Evolutionary conservation across 2,329 filamentous ascomycete genomes (phyloP).

Genomic region (Fusarium piperis): DNA sequence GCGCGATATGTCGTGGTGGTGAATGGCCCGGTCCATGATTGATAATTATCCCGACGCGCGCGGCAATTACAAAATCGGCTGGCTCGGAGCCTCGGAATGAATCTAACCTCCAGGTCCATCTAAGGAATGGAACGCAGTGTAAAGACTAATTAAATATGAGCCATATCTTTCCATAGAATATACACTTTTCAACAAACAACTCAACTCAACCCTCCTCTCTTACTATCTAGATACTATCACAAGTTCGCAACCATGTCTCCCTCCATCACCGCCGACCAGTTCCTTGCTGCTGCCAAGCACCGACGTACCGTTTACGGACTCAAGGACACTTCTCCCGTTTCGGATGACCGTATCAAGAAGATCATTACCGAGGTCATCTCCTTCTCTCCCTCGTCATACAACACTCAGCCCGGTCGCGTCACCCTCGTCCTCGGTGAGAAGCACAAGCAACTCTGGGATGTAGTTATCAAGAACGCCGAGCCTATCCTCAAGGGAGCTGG

Average conservation of each 20-base stretch:
- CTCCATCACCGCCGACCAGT: constrained; percentile 33
- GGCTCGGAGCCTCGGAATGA: background rate
- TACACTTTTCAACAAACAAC: background rate
- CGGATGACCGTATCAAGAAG: constrained; percentile 43
- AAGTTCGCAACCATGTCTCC: background rate
- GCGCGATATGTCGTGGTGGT: background rate
- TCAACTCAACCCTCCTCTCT: background rate
- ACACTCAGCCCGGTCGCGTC: constrained; percentile 27
- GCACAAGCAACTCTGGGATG: constrained; percentile 38
- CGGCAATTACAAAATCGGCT: background rate
- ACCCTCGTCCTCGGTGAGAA: constrained; percentile 35
- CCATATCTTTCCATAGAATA: background rate
- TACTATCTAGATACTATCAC: background rate
- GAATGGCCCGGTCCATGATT: background rate
- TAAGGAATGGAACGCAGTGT: background rate
- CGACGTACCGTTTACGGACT: constrained; percentile 45
- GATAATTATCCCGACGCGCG: background rate
- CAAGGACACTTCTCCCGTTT: constrained; percentile 39
- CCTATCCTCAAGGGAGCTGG: constrained; percentile 27
- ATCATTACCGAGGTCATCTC: constrained; percentile 39
- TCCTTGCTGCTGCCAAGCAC: constrained; percentile 40
- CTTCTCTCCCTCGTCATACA: constrained; percentile 38
- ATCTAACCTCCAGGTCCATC: background rate
- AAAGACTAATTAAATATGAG: background rate
- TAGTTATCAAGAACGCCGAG: constrained; percentile 27